Evolutionary conservation across 495 filamentous ascomycete species (phyloP), one percentile per base, ranked within the genome.

Genomic region (Aspergillus cavernicola): DNA sequence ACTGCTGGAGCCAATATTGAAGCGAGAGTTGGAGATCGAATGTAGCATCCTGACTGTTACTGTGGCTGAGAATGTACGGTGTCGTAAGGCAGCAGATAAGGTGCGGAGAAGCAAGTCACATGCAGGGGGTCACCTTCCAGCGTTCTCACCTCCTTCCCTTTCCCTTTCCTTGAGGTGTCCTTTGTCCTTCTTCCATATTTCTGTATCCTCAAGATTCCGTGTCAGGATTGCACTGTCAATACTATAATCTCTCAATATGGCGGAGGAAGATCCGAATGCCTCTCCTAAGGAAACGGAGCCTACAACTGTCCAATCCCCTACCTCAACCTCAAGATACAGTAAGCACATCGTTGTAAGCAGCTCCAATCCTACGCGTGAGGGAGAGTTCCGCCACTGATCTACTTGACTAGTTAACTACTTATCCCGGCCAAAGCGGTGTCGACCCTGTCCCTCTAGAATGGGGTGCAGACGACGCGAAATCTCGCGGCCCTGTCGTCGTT

Each of bases 351-450:
- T 74, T 33, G 73, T 76, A 66, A 50, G 63, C 52, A 51, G 8
- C 18, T 16, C 6, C 16, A 22, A 20, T 7, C 18, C 18, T 2
- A 2, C 20, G 15, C 9, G 1, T 8, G 3, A 2, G 11, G 6
- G 18, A 4, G 12, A 12, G 8, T 4, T 33, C n/a, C 16, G 29
- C 42, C 5, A 10, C 29, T 35, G 50, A 37, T 42, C 19, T 41
- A 15, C 28, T 53, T 36, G 31, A 33, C 11, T 32, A 73, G 63
- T 77, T 86, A 58, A 96, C 90, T 24, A 95, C 92, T 7, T 97
- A 98, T 71, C 93, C 93, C 31, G 88, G 87, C 52, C 93, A 97
- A 74, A 86, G 87, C 54, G 93, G 92, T 44, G 92, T 98, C 67
- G 88, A 96, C 45, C 92, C 93, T 33, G 68, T 97, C 24, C 82